phyloP scores from a whole-genome alignment of 495 filamentous ascomycete genomes.

The Neurospora discreta region DNA sequence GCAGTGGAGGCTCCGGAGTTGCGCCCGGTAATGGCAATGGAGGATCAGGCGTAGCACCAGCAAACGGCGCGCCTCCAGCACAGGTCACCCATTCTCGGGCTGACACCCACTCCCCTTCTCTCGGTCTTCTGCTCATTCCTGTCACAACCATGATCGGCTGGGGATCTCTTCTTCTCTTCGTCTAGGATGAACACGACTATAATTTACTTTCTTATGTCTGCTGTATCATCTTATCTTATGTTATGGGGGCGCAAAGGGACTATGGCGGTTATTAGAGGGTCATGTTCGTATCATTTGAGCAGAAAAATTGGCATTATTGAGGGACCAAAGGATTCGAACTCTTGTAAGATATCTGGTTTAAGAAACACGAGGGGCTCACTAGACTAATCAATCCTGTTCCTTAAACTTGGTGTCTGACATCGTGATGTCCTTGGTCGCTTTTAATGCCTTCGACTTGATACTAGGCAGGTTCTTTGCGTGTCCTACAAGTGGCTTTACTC shows the following conservation, averaged over 20 bases:
- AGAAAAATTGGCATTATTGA: background rate
- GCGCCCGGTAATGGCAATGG: constrained; percentile 1
- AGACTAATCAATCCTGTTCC: background rate
- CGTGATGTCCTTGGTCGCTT: background rate
- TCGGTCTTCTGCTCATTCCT: constrained; percentile 2
- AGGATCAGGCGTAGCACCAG: background rate
- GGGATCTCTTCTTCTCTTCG: background rate
- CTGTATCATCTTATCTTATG: background rate
- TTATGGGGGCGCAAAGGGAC: background rate
- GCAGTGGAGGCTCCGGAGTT: constrained; percentile 5
- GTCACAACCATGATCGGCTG: background rate
- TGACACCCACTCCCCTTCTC: constrained; percentile 4
- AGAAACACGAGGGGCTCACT: background rate
- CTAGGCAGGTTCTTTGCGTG: background rate
- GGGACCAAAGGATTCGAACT: background rate
- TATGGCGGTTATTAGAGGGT: background rate
- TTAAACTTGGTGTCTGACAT: background rate
- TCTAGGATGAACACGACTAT: background rate
- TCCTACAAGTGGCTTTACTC: background rate
- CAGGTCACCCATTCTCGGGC: constrained; percentile 11
- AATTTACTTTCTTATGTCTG: background rate
- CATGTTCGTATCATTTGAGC: background rate
- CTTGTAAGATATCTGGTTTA: background rate
- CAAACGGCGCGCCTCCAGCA: constrained; percentile 4
- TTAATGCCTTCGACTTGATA: background rate